Conservation (phyloP, 2,329 filamentous ascomycete species). For the Fusarium buxicola region DNA sequence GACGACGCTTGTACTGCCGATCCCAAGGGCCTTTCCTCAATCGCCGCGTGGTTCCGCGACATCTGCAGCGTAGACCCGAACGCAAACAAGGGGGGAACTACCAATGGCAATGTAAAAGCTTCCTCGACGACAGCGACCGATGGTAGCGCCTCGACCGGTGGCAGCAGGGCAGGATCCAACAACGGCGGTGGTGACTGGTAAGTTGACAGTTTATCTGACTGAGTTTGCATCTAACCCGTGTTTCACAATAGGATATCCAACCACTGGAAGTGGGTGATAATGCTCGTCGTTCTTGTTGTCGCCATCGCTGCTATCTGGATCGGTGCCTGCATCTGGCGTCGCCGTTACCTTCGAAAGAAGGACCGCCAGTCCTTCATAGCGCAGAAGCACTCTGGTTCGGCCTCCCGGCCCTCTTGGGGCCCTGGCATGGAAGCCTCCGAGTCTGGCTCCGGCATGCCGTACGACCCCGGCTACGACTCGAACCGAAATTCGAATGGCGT, state of each 20-base stretch:
- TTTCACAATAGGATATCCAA: slow-evolving; percentile 66
- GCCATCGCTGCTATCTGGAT: slow-evolving; percentile 75
- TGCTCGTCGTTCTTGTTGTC: slow-evolving; percentile 79
- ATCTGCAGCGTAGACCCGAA: slow-evolving; percentile 66
- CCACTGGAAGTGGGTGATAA: slow-evolving; percentile 85
- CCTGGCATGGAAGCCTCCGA: slow-evolving; percentile 45
- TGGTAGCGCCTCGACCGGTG: slow-evolving; percentile 17
- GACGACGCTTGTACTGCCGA: slow-evolving; percentile 64
- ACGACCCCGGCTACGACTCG: slow-evolving; percentile 45
- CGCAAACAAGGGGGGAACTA: slow-evolving; percentile 33
- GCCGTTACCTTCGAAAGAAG: slow-evolving; percentile 77
- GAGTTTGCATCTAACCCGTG: slow-evolving; percentile 8
- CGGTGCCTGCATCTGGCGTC: slow-evolving; percentile 76
- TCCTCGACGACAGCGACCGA: slow-evolving; percentile 32
- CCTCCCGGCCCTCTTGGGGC: slow-evolving; percentile 52
- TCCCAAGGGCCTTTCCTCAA: slow-evolving; percentile 60
- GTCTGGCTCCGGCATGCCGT: slow-evolving; percentile 42
- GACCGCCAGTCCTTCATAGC: slow-evolving; percentile 61
- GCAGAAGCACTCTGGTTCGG: slow-evolving; percentile 55
- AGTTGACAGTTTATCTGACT: slow-evolving; percentile 31
- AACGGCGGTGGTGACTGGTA: slow-evolving; percentile 61
- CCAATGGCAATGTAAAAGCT: slow-evolving; percentile 11
- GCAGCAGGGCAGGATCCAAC: slow-evolving; percentile 15
- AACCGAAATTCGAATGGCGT: slow-evolving; percentile 43
- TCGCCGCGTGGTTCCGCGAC: slow-evolving; percentile 77